Percentiles rank a stretch among this genome's conserved stretches.
These are phyloP conservation scores for Leptographium flavum DNA, from an alignment of 2,329 filamentous ascomycete species.

Conservation along the genomic window DNA sequence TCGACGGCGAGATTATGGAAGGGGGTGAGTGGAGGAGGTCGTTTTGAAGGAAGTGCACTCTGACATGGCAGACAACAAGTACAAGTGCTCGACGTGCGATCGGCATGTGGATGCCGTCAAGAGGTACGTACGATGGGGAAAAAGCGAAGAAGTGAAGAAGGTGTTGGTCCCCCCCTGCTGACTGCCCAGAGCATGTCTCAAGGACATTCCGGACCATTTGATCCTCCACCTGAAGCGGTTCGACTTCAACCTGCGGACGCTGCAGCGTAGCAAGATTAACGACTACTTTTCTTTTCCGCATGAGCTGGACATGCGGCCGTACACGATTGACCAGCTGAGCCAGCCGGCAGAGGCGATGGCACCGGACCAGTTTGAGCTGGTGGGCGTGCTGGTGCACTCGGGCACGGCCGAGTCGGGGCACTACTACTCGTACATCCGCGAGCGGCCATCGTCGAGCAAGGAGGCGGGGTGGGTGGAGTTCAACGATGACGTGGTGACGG, in stretches of 20 bases:
- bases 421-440: constrained; percentile 91
- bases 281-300: constrained; percentile 83
- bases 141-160: too few relatives aligned
- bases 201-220: constrained; percentile 82
- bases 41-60: constrained; percentile 1
- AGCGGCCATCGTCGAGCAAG: constrained; percentile 45
- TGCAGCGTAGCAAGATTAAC: constrained; percentile 85
- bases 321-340: constrained; percentile 74
- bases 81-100: constrained; percentile 86
- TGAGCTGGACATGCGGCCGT: constrained; percentile 73
- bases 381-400: constrained; percentile 87
- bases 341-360: constrained; percentile 38
- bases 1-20: constrained; percentile 92
- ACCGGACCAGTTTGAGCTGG: constrained; percentile 77
- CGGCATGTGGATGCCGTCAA: constrained; percentile 88
- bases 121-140: constrained; percentile 45
- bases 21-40: constrained; percentile 40
- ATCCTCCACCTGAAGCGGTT: constrained; percentile 92
- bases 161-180: too few relatives aligned
- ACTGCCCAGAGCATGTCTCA: constrained; percentile 65
- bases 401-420: constrained; percentile 90
- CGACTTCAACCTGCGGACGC: constrained; percentile 62
- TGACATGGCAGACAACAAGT: constrained; percentile 65
- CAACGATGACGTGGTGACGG: constrained; percentile 72
- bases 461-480: constrained; percentile 67